phyloP scores from a whole-genome alignment of 2,329 filamentous ascomycete species.

The Cryphonectria radicalis region DNA sequence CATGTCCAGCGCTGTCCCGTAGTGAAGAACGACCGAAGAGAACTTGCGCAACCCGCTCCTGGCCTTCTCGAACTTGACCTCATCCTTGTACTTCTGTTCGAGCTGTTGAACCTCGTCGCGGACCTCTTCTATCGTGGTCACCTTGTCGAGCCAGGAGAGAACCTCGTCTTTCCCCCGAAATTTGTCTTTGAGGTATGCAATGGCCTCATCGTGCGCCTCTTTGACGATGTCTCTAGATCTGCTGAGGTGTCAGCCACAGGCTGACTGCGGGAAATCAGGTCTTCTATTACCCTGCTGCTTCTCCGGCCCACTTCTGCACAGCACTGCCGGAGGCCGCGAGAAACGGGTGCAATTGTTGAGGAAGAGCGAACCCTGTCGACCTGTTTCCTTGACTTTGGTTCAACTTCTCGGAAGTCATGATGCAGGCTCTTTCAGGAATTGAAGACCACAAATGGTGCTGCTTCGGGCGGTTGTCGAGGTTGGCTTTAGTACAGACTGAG shows the following conservation, averaged over 20 bases:
- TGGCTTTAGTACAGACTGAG: not conserved
- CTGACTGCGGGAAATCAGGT: not conserved
- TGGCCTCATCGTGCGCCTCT: not conserved
- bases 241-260: not conserved
- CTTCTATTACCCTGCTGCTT: not conserved
- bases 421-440: not conserved
- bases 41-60: not conserved
- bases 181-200: not conserved
- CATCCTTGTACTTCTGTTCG: slow-evolving; percentile 2
- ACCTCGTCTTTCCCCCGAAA: not conserved
- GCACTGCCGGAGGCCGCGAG: not conserved
- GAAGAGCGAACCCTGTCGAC: not conserved
- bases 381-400: not conserved
- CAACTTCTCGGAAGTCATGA: not conserved
- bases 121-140: not conserved
- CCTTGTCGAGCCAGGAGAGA: not conserved
- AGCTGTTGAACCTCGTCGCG: not conserved
- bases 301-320: not conserved
- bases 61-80: not conserved
- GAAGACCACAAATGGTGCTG: not conserved
- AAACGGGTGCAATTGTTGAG: not conserved
- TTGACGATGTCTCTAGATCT: slow-evolving; percentile 5
- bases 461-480: not conserved
- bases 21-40: slow-evolving; percentile 1
- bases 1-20: not conserved